phyloP scores from a whole-genome alignment of 1,139 yeast genomes.

The Yamadazyma membranifaciens region DNA sequence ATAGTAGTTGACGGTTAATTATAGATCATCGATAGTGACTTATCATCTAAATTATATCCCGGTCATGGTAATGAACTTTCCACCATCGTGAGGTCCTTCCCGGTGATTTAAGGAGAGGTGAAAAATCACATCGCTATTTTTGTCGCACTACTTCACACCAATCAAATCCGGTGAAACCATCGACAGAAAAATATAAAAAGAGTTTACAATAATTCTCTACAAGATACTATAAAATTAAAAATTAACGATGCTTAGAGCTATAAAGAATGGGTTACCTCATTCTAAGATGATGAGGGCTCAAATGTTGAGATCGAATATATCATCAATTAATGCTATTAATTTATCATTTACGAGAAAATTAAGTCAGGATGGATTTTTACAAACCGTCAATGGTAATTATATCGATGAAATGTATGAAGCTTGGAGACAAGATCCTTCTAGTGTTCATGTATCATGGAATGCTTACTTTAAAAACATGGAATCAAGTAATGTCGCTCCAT shows the following conservation, averaged over 20 bases:
- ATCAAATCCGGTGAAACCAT: slow-evolving; percentile 9
- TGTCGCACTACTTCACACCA: slow-evolving; percentile 8
- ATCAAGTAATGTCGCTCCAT: slow-evolving; percentile 62
- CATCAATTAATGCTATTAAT: slow-evolving; percentile 11
- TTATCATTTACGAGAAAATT: slow-evolving; percentile 45
- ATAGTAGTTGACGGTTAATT: no score
- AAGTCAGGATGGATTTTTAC: slow-evolving; percentile 67
- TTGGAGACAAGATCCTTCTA: slow-evolving; percentile 85
- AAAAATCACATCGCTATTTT: not conserved
- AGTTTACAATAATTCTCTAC: not conserved
- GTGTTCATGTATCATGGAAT: slow-evolving; percentile 96
- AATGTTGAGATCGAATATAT: slow-evolving; percentile 6
- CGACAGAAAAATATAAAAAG: slow-evolving; percentile 8
- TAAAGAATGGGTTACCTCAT: slow-evolving; percentile 40
- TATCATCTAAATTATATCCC: no score
- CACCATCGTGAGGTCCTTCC: not conserved
- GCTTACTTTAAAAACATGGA: slow-evolving; percentile 91
- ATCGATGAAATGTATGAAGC: slow-evolving; percentile 97
- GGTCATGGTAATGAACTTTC: no score
- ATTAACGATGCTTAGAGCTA: slow-evolving; percentile 42
- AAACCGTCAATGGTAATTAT: slow-evolving; percentile 84
- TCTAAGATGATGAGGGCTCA: slow-evolving; percentile 24
- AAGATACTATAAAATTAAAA: not conserved
- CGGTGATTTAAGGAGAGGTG: slow-evolving; percentile 4
- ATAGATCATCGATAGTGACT: no score